These are phyloP conservation scores for Pichia sp. DNA, from an alignment of 1,139 yeast species.

Conservation along the genomic window DNA sequence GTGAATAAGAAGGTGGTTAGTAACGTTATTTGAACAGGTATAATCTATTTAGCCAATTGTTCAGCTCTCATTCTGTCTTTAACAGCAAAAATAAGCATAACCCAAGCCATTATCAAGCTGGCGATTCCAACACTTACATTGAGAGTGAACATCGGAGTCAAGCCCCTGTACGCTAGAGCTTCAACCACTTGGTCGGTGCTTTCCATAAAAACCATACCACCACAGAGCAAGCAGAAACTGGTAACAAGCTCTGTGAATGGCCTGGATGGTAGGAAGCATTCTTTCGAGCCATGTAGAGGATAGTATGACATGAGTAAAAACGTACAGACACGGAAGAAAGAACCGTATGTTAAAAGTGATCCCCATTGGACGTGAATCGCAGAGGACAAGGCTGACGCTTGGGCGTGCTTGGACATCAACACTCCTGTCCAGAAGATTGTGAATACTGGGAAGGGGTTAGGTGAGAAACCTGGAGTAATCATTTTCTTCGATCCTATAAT, in stretches of 20 bases:
- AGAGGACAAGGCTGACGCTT: slow-evolving; percentile 74
- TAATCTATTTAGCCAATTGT: neutral
- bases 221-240: slow-evolving; percentile 74
- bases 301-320: slow-evolving; percentile 53
- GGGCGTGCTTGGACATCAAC: slow-evolving; percentile 93
- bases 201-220: slow-evolving; percentile 90
- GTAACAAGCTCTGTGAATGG: slow-evolving; percentile 84
- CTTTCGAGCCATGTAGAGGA: slow-evolving; percentile 36
- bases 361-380: slow-evolving; percentile 92
- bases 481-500: slow-evolving; percentile 9
- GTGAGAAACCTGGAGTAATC: slow-evolving; percentile 70
- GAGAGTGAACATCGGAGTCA: slow-evolving; percentile 84
- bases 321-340: slow-evolving; percentile 69
- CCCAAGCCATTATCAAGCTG: slow-evolving; percentile 87
- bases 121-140: slow-evolving; percentile 77
- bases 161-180: slow-evolving; percentile 80
- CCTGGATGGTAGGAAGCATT: slow-evolving; percentile 43
- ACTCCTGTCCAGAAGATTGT: slow-evolving; percentile 96
- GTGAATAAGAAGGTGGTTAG: neutral
- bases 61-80: slow-evolving; percentile 45
- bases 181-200: slow-evolving; percentile 76
- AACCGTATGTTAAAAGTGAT: slow-evolving; percentile 61
- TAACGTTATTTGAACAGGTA: no score
- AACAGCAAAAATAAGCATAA: slow-evolving; percentile 64
- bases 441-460: slow-evolving; percentile 90